Evolutionary conservation across 1,284 basidiomycete species (phyloP), one percentile per base, ranked within the genome.

Genomic region (Sanguinoderma infundibulare): DNA sequence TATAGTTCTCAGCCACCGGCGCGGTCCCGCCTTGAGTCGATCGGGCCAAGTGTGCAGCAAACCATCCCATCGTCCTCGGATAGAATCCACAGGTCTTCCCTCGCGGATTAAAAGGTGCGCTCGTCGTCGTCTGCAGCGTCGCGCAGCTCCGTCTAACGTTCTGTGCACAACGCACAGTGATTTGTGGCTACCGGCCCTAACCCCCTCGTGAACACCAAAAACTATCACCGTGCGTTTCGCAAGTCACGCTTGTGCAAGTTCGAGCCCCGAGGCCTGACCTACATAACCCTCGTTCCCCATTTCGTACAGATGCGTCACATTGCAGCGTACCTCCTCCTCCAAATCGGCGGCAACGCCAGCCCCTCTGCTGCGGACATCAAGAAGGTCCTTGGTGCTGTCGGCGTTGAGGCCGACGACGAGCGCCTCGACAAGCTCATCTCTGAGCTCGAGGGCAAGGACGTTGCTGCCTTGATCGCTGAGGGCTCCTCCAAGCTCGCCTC

Each of bases 321-420:
- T 82, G 97, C 96, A 83, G 95, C 95, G 71, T 99, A 98, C 86
- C 89, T 99, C 70, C 94, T 99, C 78, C 95, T 98, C 81, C 91
- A 94, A 80, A 87, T 90, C 77, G 98, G 95, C 72, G 98, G 98
- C 68, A 98, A 98, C 79, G 78, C 87, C 73, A 89, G 86, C 68
- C 98, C 98, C 68, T 90, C 91, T 62, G 94, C 94, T 65, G 86
- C 78, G 58, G 97, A 98, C 79, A 85, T 99, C 83, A 96, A 91
- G 83, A 88, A 88, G 72, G 89, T 99, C 74, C 90, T 99, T 70
- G 80, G 78, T 68, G 84, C 91, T 65, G 97, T 96, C 73, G 95
- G 93, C 72, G 90, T 98, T 73, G 95, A 98, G 78, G 85, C 89
- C 57, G 96, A 99, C 70, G 85, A 91, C 5, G 89, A 88, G 62